These are phyloP conservation scores for Venturia asperata DNA, from an alignment of 2,329 filamentous ascomycete species.

Conservation along the genomic window DNA sequence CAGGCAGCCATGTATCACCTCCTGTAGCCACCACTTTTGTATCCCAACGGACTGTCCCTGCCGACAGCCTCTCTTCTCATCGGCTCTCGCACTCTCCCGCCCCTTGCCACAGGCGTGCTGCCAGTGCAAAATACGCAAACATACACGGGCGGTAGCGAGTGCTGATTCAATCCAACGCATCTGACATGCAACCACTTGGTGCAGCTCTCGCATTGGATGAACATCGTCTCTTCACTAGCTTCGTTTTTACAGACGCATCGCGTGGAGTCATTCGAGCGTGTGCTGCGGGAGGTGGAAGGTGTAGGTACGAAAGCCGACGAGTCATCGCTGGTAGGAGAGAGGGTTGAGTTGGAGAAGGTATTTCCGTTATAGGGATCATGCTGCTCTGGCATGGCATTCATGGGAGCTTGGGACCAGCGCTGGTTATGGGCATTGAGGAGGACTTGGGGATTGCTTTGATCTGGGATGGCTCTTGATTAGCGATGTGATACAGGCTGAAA, in stretches of 20 bases:
- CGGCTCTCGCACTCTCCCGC: constrained; percentile 29
- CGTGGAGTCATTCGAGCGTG: constrained; percentile 44
- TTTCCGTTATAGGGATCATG: constrained; percentile 19
- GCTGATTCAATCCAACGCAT: constrained; percentile 49
- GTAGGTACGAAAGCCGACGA: constrained; percentile 28
- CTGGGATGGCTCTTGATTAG: constrained; percentile 24
- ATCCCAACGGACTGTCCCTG: constrained; percentile 15
- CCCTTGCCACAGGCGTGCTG: constrained; percentile 29
- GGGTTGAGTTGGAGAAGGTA: constrained; percentile 28
- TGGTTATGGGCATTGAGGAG: constrained; percentile 39
- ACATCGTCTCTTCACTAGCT: constrained; percentile 47
- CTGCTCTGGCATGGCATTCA: constrained; percentile 21
- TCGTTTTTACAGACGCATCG: constrained; percentile 52
- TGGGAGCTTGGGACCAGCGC: constrained; percentile 39
- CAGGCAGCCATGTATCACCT: not conserved
- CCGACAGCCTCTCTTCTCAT: constrained; percentile 12
- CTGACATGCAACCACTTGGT: constrained; percentile 55
- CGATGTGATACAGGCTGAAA: not conserved
- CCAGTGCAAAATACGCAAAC: constrained; percentile 37
- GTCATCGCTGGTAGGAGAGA: constrained; percentile 30
- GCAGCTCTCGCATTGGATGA: constrained; percentile 59
- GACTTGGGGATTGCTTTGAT: constrained; percentile 25
- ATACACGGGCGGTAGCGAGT: constrained; percentile 38
- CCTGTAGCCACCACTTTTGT: constrained; percentile 11
- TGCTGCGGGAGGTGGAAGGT: constrained; percentile 47